Percentiles rank a stretch among this genome's conserved stretches.
Evolutionary conservation across 441 rosid species (phyloP).

Genomic region (Theobroma grandiflorum): DNA sequence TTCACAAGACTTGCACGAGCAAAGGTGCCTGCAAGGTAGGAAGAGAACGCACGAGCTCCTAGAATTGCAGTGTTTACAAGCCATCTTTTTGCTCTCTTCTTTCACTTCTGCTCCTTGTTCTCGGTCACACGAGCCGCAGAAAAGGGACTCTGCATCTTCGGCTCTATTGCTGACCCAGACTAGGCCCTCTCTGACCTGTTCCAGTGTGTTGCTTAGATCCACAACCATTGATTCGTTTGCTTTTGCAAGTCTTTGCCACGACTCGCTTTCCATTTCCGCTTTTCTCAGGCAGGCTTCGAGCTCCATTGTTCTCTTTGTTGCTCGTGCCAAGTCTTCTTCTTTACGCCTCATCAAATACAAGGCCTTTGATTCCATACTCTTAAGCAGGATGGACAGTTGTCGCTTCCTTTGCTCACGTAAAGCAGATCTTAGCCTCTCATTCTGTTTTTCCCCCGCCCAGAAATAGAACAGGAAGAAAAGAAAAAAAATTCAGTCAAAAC

Average conservation of each 20-base stretch:
- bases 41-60: constrained; percentile 49
- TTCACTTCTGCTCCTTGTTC: constrained; percentile 1
- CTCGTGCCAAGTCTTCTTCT: constrained; percentile 51
- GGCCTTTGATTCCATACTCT: constrained; percentile 46
- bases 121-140: constrained; percentile 34
- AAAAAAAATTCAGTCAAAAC: background rate
- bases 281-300: constrained; percentile 50
- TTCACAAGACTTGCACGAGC: constrained; percentile 61
- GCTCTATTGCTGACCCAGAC: constrained; percentile 24
- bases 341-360: constrained; percentile 44
- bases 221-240: constrained; percentile 50
- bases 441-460: constrained; percentile 32
- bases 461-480: background rate
- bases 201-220: constrained; percentile 47
- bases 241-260: constrained; percentile 49
- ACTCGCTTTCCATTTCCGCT: constrained; percentile 42
- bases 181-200: constrained; percentile 38
- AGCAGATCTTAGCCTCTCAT: constrained; percentile 44
- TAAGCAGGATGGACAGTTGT: constrained; percentile 36
- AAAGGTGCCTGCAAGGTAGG: constrained; percentile 63
- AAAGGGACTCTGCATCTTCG: constrained; percentile 51
- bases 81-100: constrained; percentile 22
- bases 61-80: constrained; percentile 50
- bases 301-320: constrained; percentile 45
- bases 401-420: constrained; percentile 48